Percentiles rank a stretch among this genome's conserved stretches.
These are phyloP conservation scores for Cytidiella melzeri DNA, from an alignment of 768 basidiomycete species.

Conservation along the genomic window DNA sequence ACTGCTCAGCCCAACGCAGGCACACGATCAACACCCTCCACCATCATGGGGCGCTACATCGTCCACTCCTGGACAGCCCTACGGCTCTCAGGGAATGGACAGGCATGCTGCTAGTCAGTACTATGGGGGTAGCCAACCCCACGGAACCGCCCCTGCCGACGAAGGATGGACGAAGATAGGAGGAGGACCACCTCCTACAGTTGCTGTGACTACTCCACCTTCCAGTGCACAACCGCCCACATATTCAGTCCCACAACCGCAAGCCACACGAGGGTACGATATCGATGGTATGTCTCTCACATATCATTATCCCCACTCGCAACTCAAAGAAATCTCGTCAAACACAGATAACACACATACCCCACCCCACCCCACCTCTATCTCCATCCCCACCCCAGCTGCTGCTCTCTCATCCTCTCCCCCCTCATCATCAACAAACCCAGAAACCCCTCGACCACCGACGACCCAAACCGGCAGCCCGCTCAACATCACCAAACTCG, in stretches of 20 bases:
- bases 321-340: too few relatives aligned
- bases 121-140: conserved; percentile 18
- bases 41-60: conserved; percentile 9
- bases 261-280: too few relatives aligned
- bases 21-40: conserved; percentile 4
- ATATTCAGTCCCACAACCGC: too few relatives aligned
- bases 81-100: conserved; percentile 14
- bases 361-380: too few relatives aligned
- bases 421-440: conserved; percentile 18
- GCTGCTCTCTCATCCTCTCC: conserved; percentile 16
- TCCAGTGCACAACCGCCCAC: background rate
- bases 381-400: too few relatives aligned
- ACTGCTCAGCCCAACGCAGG: background rate
- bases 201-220: background rate
- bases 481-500: conserved; percentile 50
- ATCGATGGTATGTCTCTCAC: conserved; percentile 12
- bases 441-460: conserved; percentile 20
- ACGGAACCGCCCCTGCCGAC: conserved; percentile 15
- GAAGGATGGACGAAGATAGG: conserved; percentile 5
- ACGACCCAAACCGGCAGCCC: conserved; percentile 18
- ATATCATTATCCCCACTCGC: too few relatives aligned
- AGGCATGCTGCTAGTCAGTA: conserved; percentile 22
- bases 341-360: too few relatives aligned
- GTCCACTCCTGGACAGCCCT: conserved; percentile 2
- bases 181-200: background rate